phyloP scores from a whole-genome alignment of 495 filamentous ascomycete species.

The Aspergillus carlsbadensis region DNA sequence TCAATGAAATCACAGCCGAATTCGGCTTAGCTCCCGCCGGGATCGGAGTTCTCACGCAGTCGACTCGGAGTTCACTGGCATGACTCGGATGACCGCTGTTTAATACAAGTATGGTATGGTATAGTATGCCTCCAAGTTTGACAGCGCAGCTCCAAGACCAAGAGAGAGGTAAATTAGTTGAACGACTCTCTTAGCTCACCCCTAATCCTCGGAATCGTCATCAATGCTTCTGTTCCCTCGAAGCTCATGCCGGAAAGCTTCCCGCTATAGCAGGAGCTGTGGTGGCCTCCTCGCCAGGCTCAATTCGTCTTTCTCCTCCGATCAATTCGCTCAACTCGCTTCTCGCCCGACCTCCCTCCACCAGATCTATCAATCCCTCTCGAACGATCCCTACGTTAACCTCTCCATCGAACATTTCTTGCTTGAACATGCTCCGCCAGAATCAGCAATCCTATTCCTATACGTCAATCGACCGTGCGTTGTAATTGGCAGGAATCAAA shows the following conservation, averaged over 20 bases:
- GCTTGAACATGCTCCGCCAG: constrained; percentile 64
- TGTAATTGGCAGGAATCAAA: constrained; percentile 93
- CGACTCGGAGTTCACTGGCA: constrained; percentile 1
- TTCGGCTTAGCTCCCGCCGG: constrained; percentile 20
- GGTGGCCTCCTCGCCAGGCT: constrained; percentile 21
- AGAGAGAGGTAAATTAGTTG: background rate
- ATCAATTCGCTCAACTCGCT: constrained; percentile 44
- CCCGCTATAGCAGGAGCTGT: background rate
- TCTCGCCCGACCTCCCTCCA: constrained; percentile 47
- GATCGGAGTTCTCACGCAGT: constrained; percentile 17
- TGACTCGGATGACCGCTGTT: background rate
- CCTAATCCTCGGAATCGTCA: background rate
- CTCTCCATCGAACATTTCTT: constrained; percentile 94
- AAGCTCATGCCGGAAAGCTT: constrained; percentile 29
- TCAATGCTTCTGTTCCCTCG: constrained; percentile 26
- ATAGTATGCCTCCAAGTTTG: background rate
- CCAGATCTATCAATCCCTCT: constrained; percentile 77
- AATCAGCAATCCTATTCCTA: constrained; percentile 77
- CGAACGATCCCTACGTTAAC: constrained; percentile 79
- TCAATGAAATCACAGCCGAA: background rate
- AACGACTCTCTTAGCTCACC: background rate
- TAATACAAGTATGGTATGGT: background rate
- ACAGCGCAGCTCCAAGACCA: background rate
- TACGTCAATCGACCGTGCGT: constrained; percentile 85
- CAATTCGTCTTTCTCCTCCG: constrained; percentile 36